Evolutionary conservation across 352 stramenopile genomes (phyloP).

Genomic region (Stramenopiles sp.): DNA sequence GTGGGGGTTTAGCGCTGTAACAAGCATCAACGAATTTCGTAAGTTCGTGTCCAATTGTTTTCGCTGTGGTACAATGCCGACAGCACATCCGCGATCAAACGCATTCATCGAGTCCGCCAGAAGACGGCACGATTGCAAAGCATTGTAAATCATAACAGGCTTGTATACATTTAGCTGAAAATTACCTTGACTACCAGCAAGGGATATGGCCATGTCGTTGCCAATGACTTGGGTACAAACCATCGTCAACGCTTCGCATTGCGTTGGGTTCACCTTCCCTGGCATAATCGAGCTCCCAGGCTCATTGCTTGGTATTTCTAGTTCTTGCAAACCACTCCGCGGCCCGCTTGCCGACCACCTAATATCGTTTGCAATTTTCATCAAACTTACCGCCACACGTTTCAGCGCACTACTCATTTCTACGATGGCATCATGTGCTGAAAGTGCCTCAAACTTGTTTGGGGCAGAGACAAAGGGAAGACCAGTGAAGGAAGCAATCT

Average conservation of each 20-base stretch:
- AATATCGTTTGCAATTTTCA: conserved; percentile 85
- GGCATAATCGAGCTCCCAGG: conserved; percentile 85
- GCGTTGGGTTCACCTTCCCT: conserved; percentile 88
- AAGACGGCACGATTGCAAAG: conserved; percentile 34
- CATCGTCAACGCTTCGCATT: conserved; percentile 89
- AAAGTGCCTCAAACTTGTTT: conserved; percentile 79
- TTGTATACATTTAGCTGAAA: conserved; percentile 97
- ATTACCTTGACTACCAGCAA: conserved; percentile 76
- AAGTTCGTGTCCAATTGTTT: conserved; percentile 72
- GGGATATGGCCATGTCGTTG: conserved; percentile 74
- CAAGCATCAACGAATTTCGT: conserved; percentile 84
- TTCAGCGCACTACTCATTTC: conserved; percentile 65
- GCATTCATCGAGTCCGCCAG: conserved; percentile 35
- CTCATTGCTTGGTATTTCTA: conserved; percentile 64
- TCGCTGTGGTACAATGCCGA: conserved; percentile 43
- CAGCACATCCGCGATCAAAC: conserved; percentile 33
- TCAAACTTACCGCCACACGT: conserved; percentile 58
- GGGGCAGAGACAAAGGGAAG: conserved; percentile 78
- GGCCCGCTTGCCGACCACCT: conserved; percentile 69
- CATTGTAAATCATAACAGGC: conserved; percentile 78
- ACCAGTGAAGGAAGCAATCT: conserved; percentile 71
- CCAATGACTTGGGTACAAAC: conserved; percentile 83
- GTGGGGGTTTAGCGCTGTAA: conserved; percentile 83
- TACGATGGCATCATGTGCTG: conserved; percentile 36
- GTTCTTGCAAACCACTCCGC: conserved; percentile 71